Conservation (phyloP, 306 rosid genomes). For the Herpetospermum pedunculosum region DNA sequence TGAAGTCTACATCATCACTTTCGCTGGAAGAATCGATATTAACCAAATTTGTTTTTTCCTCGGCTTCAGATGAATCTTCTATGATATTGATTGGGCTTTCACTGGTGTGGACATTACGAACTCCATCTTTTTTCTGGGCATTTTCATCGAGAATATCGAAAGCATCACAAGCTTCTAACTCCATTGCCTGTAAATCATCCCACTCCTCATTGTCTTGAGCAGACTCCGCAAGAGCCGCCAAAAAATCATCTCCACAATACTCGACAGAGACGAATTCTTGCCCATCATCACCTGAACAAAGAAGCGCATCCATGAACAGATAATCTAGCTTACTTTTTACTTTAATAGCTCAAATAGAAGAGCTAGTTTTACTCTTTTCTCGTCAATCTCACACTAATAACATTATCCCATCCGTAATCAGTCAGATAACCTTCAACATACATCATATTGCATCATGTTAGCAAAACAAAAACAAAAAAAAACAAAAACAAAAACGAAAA, state of each 20-base stretch:
- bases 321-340: neutral
- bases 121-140: slow-evolving; percentile 11
- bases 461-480: neutral
- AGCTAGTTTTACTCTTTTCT: neutral
- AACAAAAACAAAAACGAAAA: neutral
- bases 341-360: neutral
- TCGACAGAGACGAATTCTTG: slow-evolving; percentile 75
- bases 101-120: neutral
- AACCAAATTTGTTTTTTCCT: slow-evolving; percentile 28
- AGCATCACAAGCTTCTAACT: slow-evolving; percentile 60
- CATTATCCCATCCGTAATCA: neutral
- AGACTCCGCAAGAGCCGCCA: slow-evolving; percentile 55
- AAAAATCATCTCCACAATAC: slow-evolving; percentile 86
- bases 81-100: slow-evolving; percentile 18
- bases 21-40: slow-evolving; percentile 62
- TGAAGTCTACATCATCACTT: slow-evolving; percentile 30
- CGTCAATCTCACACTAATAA: neutral
- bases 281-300: slow-evolving; percentile 66
- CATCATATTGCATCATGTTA: neutral
- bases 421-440: neutral
- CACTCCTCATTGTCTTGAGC: slow-evolving; percentile 66
- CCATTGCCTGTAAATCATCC: slow-evolving; percentile 76
- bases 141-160: slow-evolving; percentile 33
- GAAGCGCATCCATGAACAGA: neutral
- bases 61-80: slow-evolving; percentile 32